Evolutionary conservation across 345 rosid species (phyloP).

Genomic region (Lepidium didymum): DNA sequence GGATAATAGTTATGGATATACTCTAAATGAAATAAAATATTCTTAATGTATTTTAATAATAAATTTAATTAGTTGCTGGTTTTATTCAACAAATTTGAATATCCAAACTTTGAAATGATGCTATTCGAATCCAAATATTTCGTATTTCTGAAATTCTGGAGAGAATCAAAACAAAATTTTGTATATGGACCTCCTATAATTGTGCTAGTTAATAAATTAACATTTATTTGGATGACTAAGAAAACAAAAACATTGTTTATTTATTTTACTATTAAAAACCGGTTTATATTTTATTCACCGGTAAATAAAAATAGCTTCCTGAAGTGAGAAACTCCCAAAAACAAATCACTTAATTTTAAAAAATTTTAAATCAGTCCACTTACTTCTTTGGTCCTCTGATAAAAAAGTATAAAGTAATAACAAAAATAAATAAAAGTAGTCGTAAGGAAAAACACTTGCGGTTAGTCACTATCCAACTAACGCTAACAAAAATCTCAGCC

Average conservation of each 20-base stretch:
- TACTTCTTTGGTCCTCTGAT: constrained; percentile 1
- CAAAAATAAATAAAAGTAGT: neutral
- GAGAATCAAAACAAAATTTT: neutral
- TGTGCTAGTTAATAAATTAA: neutral
- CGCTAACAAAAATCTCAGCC: constrained; percentile 15
- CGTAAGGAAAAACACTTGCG: constrained; percentile 6
- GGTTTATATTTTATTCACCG: neutral
- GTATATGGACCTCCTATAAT: neutral
- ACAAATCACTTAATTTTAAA: neutral
- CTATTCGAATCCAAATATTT: neutral
- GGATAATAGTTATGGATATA: too few relatives aligned
- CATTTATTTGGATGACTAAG: neutral
- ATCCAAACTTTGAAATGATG: neutral
- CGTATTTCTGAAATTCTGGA: neutral
- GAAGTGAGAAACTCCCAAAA: neutral
- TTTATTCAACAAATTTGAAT: neutral
- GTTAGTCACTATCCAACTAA: neutral
- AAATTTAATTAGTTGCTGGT: too few relatives aligned
- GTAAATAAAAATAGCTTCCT: neutral
- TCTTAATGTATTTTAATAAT: too few relatives aligned
- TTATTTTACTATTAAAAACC: neutral
- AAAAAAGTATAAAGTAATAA: neutral
- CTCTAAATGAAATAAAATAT: too few relatives aligned
- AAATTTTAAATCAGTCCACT: neutral
- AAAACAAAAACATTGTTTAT: neutral